Percentiles rank a stretch among this genome's conserved stretches.
These are phyloP conservation scores for Saccharomycopsis sp. DNA, from an alignment of 805 yeast species.

Conservation along the genomic window DNA sequence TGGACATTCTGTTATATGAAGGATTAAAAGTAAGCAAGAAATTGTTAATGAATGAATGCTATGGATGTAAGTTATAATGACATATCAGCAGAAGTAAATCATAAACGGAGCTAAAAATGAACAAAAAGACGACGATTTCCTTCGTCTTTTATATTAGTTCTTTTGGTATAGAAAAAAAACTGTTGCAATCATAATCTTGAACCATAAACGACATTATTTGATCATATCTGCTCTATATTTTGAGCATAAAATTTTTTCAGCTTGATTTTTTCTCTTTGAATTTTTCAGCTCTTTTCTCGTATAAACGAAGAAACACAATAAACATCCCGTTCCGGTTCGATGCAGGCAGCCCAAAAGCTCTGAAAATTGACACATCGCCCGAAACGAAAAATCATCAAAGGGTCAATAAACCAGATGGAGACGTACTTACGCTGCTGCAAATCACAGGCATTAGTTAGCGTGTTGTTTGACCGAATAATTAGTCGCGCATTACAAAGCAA, in stretches of 20 bases:
- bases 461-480: not conserved
- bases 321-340: not conserved
- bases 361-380: slow-evolving; percentile 1
- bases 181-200: not conserved
- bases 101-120: not conserved
- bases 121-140: not conserved
- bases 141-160: not conserved
- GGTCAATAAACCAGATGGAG: not conserved
- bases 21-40: not conserved
- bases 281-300: not conserved
- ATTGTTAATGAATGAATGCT: not conserved
- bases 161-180: not conserved
- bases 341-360: not conserved
- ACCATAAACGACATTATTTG: not conserved
- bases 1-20: slow-evolving; percentile 19
- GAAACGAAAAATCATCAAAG: not conserved
- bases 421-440: too few relatives aligned
- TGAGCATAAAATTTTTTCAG: not conserved
- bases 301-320: not conserved
- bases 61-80: not conserved
- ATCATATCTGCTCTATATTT: not conserved
- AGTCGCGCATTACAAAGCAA: not conserved
- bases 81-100: not conserved
- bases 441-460: too few relatives aligned
- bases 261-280: not conserved